Conservation (phyloP, 164 flowering plant species). For the Dillenia turbinata region DNA sequence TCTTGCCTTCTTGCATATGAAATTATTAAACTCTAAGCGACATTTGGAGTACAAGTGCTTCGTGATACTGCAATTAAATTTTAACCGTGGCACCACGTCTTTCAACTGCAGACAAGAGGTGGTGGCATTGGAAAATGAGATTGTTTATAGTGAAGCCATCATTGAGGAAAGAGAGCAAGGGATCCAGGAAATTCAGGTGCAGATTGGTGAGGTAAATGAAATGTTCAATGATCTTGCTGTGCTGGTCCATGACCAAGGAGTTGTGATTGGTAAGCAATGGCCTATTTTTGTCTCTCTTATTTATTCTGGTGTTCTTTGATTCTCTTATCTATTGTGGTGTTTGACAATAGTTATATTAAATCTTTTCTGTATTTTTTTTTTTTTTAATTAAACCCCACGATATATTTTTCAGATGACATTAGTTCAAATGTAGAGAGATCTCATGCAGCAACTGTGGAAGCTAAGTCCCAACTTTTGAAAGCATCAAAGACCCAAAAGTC, state of each 20-base stretch:
- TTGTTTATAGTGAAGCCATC: conserved; percentile 60
- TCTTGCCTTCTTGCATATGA: no score
- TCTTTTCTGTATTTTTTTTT: not conserved
- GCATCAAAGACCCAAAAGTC: conserved; percentile 89
- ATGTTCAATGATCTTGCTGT: conserved; percentile 80
- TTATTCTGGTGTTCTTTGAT: not conserved
- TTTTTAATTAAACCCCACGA: not conserved
- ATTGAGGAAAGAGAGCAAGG: conserved; percentile 88
- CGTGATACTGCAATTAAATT: no score
- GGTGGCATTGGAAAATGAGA: conserved; percentile 51
- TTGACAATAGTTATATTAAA: no score
- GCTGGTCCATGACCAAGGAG: conserved; percentile 70
- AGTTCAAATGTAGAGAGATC: conserved; percentile 65
- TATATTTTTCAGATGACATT: conserved; percentile 59
- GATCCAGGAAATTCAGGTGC: conserved; percentile 67
- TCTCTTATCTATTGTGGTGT: no score
- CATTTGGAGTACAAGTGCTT: no score
- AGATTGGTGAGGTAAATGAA: conserved; percentile 76
- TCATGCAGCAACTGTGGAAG: conserved; percentile 69
- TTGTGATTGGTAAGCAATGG: conserved; percentile 55
- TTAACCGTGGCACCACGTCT: no score
- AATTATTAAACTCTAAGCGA: no score
- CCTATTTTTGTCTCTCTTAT: not conserved
- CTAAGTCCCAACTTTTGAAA: conserved; percentile 68
- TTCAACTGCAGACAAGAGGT: conserved; percentile 47